A percentile compares a stretch with the other conserved stretches of the same genome.
phyloP scores from a whole-genome alignment of 257 asterid genomes.

The Nicotiana benthamiana region DNA sequence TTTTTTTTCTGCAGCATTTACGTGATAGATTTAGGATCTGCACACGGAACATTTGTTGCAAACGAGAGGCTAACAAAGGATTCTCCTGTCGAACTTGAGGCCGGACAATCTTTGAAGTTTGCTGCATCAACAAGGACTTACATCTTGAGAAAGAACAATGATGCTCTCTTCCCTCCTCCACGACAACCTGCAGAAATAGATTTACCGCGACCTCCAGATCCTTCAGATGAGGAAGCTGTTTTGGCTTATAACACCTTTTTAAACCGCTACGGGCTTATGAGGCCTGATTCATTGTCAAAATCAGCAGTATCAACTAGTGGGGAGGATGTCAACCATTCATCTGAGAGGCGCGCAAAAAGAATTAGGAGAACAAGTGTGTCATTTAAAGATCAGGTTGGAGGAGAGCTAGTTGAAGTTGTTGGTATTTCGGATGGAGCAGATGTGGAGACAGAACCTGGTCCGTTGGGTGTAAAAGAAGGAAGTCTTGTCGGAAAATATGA shows the following conservation, averaged over 20 bases:
- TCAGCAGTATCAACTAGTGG: slow-evolving; percentile 21
- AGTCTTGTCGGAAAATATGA: slow-evolving; percentile 96
- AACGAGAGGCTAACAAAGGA: slow-evolving; percentile 81
- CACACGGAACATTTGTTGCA: slow-evolving; percentile 97
- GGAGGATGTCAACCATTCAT: slow-evolving; percentile 22
- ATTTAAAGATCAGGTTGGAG: slow-evolving; percentile 88
- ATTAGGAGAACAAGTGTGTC: slow-evolving; percentile 65
- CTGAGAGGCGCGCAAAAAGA: slow-evolving; percentile 64
- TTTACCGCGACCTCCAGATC: slow-evolving; percentile 80
- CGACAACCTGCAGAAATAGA: slow-evolving; percentile 50
- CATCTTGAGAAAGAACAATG: slow-evolving; percentile 64
- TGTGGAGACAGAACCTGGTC: slow-evolving; percentile 96
- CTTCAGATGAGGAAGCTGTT: slow-evolving; percentile 86
- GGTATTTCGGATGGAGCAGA: slow-evolving; percentile 92
- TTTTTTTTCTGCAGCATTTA: slow-evolving; percentile 60
- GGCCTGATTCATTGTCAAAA: slow-evolving; percentile 30
- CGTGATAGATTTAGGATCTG: slow-evolving; percentile 92
- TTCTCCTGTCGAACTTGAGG: slow-evolving; percentile 85
- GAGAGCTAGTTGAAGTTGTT: slow-evolving; percentile 72
- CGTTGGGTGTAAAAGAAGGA: slow-evolving; percentile 92
- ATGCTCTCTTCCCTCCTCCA: slow-evolving; percentile 72
- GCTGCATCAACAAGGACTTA: slow-evolving; percentile 95
- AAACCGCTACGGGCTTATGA: slow-evolving; percentile 58
- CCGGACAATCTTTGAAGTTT: slow-evolving; percentile 79
- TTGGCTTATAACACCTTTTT: slow-evolving; percentile 77